Conservation (phyloP, 345 rosid species). For the Pugionium dolabratum region DNA sequence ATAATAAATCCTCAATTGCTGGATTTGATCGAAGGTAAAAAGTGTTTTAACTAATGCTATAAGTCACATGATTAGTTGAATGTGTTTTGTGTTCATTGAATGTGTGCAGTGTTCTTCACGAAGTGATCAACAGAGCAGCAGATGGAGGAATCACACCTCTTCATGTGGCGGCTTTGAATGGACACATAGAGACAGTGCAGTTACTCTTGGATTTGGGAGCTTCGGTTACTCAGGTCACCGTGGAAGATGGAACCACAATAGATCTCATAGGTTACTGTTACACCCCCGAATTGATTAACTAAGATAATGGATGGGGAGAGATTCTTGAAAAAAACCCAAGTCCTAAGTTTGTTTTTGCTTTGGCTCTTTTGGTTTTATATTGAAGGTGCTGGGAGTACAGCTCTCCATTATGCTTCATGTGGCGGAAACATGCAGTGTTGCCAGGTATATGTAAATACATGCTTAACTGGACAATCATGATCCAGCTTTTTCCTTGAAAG, state of each 20-base stretch:
- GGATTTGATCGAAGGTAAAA: constrained; percentile 62
- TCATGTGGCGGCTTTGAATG: constrained; percentile 93
- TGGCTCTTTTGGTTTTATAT: constrained; percentile 14
- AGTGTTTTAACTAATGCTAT: background rate
- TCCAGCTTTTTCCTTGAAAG: background rate
- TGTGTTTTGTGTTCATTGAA: constrained; percentile 12
- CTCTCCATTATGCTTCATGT: constrained; percentile 98
- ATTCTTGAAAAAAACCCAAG: background rate
- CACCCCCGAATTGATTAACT: background rate
- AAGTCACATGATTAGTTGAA: constrained; percentile 3
- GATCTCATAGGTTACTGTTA: constrained; percentile 75
- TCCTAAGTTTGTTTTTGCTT: background rate
- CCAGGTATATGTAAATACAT: constrained; percentile 51
- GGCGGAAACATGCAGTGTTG: constrained; percentile 94
- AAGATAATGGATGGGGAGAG: constrained; percentile 1
- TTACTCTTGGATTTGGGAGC: constrained; percentile 92
- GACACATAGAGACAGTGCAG: constrained; percentile 77
- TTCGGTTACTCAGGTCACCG: constrained; percentile 67
- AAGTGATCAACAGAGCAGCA: constrained; percentile 75
- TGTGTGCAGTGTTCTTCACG: constrained; percentile 55
- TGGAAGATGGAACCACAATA: constrained; percentile 90
- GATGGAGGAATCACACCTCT: constrained; percentile 97
- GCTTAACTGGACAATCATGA: constrained; percentile 13
- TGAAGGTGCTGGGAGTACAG: constrained; percentile 92
- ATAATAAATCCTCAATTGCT: constrained; percentile 42